Evolutionary conservation across 441 rosid genomes (phyloP).

Genomic region (Syzygium syzygioides): DNA sequence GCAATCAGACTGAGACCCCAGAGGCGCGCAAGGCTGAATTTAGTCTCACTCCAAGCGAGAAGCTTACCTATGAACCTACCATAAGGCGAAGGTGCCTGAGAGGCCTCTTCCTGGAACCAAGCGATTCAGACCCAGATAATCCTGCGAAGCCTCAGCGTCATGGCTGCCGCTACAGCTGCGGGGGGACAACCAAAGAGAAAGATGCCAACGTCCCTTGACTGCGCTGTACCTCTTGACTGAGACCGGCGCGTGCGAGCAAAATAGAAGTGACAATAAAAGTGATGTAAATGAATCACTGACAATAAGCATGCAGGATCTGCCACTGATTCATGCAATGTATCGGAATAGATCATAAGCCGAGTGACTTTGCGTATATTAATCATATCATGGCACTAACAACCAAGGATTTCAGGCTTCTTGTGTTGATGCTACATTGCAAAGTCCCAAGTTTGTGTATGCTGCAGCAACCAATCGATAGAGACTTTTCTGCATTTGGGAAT

Average conservation of each 20-base stretch:
- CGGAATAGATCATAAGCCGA: background rate
- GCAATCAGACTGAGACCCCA: constrained; percentile 12
- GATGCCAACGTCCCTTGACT: constrained; percentile 23
- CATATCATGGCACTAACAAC: background rate
- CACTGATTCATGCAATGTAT: background rate
- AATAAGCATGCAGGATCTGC: background rate
- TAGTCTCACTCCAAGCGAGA: constrained; percentile 33
- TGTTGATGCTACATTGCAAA: background rate
- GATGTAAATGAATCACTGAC: background rate
- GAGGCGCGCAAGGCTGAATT: constrained; percentile 36
- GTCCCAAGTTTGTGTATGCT: background rate
- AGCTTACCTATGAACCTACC: constrained; percentile 45
- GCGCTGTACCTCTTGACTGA: background rate
- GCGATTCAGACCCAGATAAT: constrained; percentile 60
- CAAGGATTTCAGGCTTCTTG: background rate
- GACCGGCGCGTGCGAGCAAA: background rate
- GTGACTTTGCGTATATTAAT: background rate
- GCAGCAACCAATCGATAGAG: background rate
- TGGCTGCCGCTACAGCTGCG: constrained; percentile 55
- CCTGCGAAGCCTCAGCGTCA: constrained; percentile 67
- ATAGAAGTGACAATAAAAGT: background rate
- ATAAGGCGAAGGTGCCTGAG: constrained; percentile 70
- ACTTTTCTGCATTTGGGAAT: background rate
- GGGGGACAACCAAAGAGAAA: constrained; percentile 32
- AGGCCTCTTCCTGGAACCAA: constrained; percentile 73